Percentiles rank a stretch among this genome's conserved stretches.
These are phyloP conservation scores for Aspergillus luchuensis DNA, from an alignment of 2,329 filamentous ascomycete species.

Conservation along the genomic window DNA sequence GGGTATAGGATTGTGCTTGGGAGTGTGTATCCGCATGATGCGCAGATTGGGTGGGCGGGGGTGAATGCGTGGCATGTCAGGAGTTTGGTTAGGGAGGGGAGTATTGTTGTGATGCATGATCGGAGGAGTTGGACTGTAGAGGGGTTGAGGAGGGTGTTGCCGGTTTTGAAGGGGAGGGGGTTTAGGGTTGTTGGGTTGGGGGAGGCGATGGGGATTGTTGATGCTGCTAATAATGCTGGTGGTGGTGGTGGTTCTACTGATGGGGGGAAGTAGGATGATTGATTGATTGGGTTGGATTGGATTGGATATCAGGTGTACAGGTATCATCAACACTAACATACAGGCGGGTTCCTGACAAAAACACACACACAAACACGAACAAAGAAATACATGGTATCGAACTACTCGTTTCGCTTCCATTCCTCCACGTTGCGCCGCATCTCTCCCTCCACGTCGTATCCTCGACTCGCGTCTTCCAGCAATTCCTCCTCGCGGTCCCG, in stretches of 20 bases:
- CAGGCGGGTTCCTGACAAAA: conserved; percentile 10
- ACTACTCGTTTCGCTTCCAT: conserved; percentile 56
- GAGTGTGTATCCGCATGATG: conserved; percentile 85
- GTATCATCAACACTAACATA: conserved; percentile 7
- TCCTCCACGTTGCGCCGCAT: conserved; percentile 52
- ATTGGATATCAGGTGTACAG: conserved; percentile 6
- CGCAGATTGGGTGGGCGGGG: conserved; percentile 71
- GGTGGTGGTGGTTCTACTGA: neutral
- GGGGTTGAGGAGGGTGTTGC: conserved; percentile 73
- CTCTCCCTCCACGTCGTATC: conserved; percentile 55
- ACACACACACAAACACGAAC: neutral
- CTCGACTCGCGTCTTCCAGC: conserved; percentile 59
- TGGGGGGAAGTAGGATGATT: neutral
- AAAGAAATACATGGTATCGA: conserved; percentile 7
- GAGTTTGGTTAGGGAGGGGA: conserved; percentile 75
- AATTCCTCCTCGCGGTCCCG: conserved; percentile 58
- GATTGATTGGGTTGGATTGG: neutral
- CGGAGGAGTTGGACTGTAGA: conserved; percentile 77
- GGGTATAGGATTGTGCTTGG: conserved; percentile 77
- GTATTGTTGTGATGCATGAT: conserved; percentile 85
- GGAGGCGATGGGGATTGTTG: conserved; percentile 55
- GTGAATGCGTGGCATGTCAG: conserved; percentile 78
- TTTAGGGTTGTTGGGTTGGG: conserved; percentile 73
- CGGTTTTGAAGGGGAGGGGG: conserved; percentile 68
- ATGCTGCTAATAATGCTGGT: neutral